Base-by-base conservation (phyloP, 2,329 filamentous ascomycete genomes). In the Penicillium expansum region DNA sequence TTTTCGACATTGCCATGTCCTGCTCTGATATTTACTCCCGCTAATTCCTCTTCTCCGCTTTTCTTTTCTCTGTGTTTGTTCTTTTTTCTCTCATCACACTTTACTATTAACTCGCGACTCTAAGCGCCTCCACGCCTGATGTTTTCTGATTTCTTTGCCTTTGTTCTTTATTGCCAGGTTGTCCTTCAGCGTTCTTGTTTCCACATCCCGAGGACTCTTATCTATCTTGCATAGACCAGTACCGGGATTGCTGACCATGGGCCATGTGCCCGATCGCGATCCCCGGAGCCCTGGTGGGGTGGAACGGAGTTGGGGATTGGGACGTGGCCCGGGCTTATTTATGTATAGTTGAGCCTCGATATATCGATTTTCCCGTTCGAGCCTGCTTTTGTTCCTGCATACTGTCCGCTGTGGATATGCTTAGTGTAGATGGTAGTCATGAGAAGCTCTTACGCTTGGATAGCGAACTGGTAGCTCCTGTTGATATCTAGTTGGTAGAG, bases 91-190 rank as follows among this genome's bases (percentile, higher is more conserved):
- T 16, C 16, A 18, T 33, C 5, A 4, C 20, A 44, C 4, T 16
- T 33, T 14, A 35, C 38, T 33, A 43, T 44, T 35, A 39, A 61
- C 51, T 30, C 29, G 33, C 48, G 37, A 52, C 39, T 45, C 44
- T 27, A 45, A 60, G 57, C 55, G 53, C 35, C 56, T 52, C 18
- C 44, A 56, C 49, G 57, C 44, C 58, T 59, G 44, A 51, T 43
- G 53, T 18, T 58, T 38, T 53, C 16, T 41, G 11, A 24, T 24
- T 27, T 33, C 13, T 48, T 39, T 8, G 33, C 13, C 42, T 47
- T 24, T 39, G 27, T 48, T 42, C 18, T 35, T 41, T 48, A 30
- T 18, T 22, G 9, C 11, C 32, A 29, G 11, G 18, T 14, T 37
- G 30, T 44, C 4, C 22, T 52, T 4, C 35, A 33, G 51, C 43